phyloP scores from a whole-genome alignment of 2,329 filamentous ascomycete species.

The Sphaerulina musiva region DNA sequence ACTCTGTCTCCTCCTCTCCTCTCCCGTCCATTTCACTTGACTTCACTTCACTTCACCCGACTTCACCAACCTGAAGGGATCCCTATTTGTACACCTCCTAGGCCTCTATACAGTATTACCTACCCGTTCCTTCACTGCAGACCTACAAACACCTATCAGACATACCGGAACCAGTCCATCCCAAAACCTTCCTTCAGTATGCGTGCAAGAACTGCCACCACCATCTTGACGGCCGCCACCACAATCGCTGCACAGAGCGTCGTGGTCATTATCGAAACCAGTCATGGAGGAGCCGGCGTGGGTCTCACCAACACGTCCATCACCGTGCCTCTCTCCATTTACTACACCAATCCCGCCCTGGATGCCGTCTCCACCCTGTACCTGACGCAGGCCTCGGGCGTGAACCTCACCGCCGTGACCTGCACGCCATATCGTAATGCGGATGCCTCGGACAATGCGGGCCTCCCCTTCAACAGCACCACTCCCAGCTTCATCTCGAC shows the following conservation, averaged over 20 bases:
- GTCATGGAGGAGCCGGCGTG: conserved; percentile 23
- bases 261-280: conserved; percentile 21
- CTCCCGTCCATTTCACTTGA: not conserved
- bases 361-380: conserved; percentile 25
- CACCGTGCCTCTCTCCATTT: conserved; percentile 20
- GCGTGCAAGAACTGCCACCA: conserved; percentile 6
- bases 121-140: not conserved
- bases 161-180: not conserved
- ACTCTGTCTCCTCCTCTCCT: not conserved
- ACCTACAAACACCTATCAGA: not conserved
- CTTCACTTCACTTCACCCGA: not conserved
- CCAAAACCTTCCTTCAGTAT: conserved; percentile 1
- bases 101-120: not conserved
- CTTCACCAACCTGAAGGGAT: not conserved
- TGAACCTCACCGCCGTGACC: conserved; percentile 18
- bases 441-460: conserved; percentile 21
- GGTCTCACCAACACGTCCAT: conserved; percentile 26
- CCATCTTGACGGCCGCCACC: conserved; percentile 9
- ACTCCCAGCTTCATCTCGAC: conserved; percentile 22
- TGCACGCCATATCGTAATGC: conserved; percentile 22
- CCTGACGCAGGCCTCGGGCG: conserved; percentile 20
- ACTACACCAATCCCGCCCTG: conserved; percentile 23
- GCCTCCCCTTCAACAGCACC: conserved; percentile 22
- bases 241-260: conserved; percentile 18
- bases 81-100: not conserved